Evolutionary conservation across 495 filamentous ascomycete species (phyloP).

Genomic region (Aspergillus affinis): DNA sequence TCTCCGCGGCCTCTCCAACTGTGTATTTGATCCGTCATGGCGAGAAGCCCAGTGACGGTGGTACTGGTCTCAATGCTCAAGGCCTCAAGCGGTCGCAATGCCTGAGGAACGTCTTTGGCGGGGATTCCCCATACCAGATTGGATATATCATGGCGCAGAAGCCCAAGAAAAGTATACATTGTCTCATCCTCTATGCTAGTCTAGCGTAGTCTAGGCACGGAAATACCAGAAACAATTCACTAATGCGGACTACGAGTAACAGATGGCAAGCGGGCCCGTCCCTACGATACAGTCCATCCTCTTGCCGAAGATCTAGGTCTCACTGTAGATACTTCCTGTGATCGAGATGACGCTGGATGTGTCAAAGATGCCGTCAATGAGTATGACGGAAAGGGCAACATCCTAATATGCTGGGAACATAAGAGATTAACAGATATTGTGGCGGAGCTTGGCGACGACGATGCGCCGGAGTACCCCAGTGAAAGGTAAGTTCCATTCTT

Average conservation of each 20-base stretch:
- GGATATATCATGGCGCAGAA: conserved; percentile 53
- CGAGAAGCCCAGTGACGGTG: conserved; percentile 52
- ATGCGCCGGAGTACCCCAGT: conserved; percentile 37
- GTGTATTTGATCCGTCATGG: conserved; percentile 60
- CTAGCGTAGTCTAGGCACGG: neutral
- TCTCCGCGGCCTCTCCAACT: conserved; percentile 29
- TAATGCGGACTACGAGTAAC: neutral
- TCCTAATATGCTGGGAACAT: conserved; percentile 61
- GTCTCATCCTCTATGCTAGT: neutral
- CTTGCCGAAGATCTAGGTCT: conserved; percentile 52
- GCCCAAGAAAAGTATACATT: conserved; percentile 44
- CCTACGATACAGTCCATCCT: conserved; percentile 52
- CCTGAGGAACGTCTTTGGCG: conserved; percentile 47
- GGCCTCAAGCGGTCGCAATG: conserved; percentile 53
- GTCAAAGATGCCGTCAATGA: conserved; percentile 45
- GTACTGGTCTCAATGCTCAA: conserved; percentile 41
- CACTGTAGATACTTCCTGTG: conserved; percentile 49
- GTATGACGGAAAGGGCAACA: conserved; percentile 50
- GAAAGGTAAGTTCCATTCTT: conserved; percentile 28
- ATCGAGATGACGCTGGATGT: conserved; percentile 46
- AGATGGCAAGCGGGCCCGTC: conserved; percentile 51
- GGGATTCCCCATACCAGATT: conserved; percentile 47
- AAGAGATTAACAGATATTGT: conserved; percentile 46
- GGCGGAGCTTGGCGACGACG: conserved; percentile 40
- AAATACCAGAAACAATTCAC: conserved; percentile 1